Evolutionary conservation across 139 green algal genomes (phyloP).

Genomic region (Micractinium conductrix): DNA sequence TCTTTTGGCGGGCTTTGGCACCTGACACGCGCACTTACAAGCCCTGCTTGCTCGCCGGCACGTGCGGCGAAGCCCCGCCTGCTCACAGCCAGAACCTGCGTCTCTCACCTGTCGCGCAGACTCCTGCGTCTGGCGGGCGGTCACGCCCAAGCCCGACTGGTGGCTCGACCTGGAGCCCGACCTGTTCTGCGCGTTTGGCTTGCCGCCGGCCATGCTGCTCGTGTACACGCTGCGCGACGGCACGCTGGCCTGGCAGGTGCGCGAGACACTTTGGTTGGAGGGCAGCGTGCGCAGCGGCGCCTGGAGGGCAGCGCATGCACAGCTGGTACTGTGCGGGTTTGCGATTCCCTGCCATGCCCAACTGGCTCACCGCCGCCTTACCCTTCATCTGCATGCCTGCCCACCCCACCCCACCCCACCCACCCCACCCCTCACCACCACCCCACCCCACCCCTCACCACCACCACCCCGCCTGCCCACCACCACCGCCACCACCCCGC

Average conservation of each 20-base stretch:
- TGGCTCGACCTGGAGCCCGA: neutral
- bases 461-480: neutral
- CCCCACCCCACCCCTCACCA: too few species aligned
- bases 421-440: too few species aligned
- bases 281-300: neutral
- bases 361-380: neutral
- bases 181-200: neutral
- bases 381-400: too few species aligned
- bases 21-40: too few species aligned
- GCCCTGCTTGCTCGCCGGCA: too few species aligned
- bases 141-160: neutral
- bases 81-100: constrained; percentile 22
- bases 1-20: too few species aligned
- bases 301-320: neutral
- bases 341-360: neutral
- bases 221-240: neutral
- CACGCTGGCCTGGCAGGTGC: neutral
- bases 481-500: too few species aligned
- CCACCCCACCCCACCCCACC: too few species aligned
- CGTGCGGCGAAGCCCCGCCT: neutral
- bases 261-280: neutral
- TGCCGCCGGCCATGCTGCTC: neutral
- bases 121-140: constrained; percentile 21
- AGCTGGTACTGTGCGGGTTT: neutral
- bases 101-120: neutral